Evolutionary conservation across 108 stramenopile genomes (phyloP).

Genomic region (Nitzschia sp.): DNA sequence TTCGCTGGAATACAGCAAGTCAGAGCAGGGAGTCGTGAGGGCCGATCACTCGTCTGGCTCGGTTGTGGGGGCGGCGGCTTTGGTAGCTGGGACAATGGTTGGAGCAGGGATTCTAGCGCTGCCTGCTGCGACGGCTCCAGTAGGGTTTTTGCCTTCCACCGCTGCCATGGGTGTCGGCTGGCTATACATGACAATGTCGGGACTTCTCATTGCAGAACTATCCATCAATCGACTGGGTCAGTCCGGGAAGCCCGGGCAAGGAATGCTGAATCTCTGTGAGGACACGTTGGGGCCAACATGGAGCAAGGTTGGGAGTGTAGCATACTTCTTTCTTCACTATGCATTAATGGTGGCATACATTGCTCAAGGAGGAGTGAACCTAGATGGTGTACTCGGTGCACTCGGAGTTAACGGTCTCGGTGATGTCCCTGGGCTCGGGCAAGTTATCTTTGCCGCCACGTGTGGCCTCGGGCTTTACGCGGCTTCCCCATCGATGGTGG

Average conservation of each 20-base stretch:
- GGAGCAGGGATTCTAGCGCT: constrained; percentile 81
- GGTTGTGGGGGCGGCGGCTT: constrained; percentile 64
- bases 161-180: constrained; percentile 67
- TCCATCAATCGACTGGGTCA: constrained; percentile 69
- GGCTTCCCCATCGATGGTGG: constrained; percentile 34
- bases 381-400: constrained; percentile 38
- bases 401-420: constrained; percentile 16
- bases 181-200: constrained; percentile 86
- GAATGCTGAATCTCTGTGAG: constrained; percentile 67
- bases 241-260: constrained; percentile 59
- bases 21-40: constrained; percentile 11
- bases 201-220: constrained; percentile 85
- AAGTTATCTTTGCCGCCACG: constrained; percentile 51
- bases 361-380: constrained; percentile 74
- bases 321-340: constrained; percentile 85
- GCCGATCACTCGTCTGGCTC: constrained; percentile 44
- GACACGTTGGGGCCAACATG: constrained; percentile 40
- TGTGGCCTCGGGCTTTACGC: constrained; percentile 37
- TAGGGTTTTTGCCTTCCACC: constrained; percentile 77
- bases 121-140: constrained; percentile 68
- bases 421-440: constrained; percentile 30
- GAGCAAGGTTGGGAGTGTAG: constrained; percentile 58
- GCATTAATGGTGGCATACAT: constrained; percentile 85
- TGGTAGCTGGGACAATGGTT: constrained; percentile 77
- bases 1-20: constrained; percentile 47